A percentile compares a stretch with the other conserved stretches of the same genome.
These are phyloP conservation scores for Scenedesmus sp. DNA, from an alignment of 163 green algal genomes.

Conservation along the genomic window DNA sequence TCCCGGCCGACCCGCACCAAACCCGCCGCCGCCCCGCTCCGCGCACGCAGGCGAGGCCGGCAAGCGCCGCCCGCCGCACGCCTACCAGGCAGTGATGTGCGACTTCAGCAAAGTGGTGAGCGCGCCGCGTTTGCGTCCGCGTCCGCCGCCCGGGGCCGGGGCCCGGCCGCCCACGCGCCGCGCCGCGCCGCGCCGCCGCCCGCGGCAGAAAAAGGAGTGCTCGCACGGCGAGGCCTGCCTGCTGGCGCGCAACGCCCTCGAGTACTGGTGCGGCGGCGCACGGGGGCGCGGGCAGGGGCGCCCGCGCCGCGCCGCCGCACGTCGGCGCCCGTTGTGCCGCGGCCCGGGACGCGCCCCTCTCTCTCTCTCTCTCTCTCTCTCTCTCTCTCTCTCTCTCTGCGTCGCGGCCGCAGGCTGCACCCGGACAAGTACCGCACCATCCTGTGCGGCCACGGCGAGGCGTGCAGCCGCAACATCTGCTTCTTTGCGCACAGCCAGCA, in stretches of 20 bases:
- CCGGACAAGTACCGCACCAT: constrained; percentile 38
- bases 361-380: too few species aligned
- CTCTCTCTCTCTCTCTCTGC: too few species aligned
- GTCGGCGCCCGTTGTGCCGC: too few species aligned
- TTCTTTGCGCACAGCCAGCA: constrained; percentile 82
- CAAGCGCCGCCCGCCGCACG: constrained; percentile 24
- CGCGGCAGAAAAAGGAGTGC: constrained; percentile 42
- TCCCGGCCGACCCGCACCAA: too few species aligned
- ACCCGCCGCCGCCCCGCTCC: too few species aligned
- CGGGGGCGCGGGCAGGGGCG: too few species aligned
- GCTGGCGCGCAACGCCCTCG: constrained; percentile 27
- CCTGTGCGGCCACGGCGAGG: constrained; percentile 75
- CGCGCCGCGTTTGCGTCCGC: neutral
- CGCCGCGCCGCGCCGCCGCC: too few species aligned
- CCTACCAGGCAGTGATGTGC: constrained; percentile 33
- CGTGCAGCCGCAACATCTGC: constrained; percentile 77
- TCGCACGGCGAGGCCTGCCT: constrained; percentile 13
- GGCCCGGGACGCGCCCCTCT: too few species aligned
- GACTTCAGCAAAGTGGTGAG: constrained; percentile 29
- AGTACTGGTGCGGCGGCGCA: constrained; percentile 35
- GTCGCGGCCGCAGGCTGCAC: too few species aligned
- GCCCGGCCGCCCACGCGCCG: neutral
- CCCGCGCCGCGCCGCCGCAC: too few species aligned
- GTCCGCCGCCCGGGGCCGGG: too few species aligned
- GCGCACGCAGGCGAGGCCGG: constrained; percentile 43